Evolutionary conservation across 129 eudicot species (phyloP).

Genomic region (Pseudognaphalium luteoalbum): DNA sequence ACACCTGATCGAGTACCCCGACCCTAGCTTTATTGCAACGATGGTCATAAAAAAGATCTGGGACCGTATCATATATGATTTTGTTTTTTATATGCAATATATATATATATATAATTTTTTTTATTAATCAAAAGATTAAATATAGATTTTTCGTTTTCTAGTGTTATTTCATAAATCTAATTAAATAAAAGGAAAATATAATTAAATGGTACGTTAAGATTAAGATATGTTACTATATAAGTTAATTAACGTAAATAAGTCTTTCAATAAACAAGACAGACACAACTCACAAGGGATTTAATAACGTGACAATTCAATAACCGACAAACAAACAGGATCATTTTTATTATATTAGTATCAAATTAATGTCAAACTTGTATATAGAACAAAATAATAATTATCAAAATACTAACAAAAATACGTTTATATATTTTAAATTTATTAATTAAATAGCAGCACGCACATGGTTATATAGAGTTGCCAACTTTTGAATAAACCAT

Average conservation of each 20-base stretch:
- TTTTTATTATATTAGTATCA: too few relatives aligned
- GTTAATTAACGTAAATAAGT: background rate
- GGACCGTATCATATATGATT: background rate
- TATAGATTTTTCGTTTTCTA: background rate
- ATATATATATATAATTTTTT: too few relatives aligned
- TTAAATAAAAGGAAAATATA: background rate
- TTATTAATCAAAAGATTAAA: background rate
- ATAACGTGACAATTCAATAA: too few relatives aligned
- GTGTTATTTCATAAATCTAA: background rate
- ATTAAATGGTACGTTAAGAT: background rate
- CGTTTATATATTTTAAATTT: background rate
- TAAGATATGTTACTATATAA: background rate
- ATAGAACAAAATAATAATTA: too few relatives aligned
- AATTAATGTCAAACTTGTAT: too few relatives aligned
- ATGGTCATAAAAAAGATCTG: constrained; percentile 13
- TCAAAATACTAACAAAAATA: background rate
- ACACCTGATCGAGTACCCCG: background rate
- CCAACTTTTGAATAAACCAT: background rate
- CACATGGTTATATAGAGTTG: constrained; percentile 14
- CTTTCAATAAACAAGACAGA: too few relatives aligned
- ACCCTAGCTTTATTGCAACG: constrained; percentile 8
- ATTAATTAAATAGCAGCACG: background rate
- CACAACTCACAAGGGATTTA: too few relatives aligned
- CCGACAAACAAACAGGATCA: too few relatives aligned
- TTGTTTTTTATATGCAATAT: background rate